phyloP scores from a whole-genome alignment of 441 rosid genomes.

The Daphne laureola region DNA sequence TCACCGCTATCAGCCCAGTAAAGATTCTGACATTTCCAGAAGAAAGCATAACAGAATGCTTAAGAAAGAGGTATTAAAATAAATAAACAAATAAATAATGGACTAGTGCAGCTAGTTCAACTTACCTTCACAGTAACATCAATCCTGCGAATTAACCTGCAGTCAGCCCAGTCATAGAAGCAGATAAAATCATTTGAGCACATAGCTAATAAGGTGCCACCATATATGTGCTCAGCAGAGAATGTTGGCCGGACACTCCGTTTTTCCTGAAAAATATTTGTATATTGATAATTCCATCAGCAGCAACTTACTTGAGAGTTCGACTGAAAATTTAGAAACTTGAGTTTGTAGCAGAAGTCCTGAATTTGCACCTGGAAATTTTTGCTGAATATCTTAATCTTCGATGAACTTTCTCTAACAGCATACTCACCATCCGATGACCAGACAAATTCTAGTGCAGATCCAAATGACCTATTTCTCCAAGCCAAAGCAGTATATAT shows the following conservation, averaged over 20 bases:
- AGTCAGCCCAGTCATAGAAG: conserved; percentile 97
- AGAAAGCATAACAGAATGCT: conserved; percentile 16
- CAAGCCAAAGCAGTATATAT: conserved; percentile 98
- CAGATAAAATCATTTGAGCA: conserved; percentile 98
- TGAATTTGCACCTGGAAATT: conserved; percentile 71
- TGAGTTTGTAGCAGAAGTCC: too few relatives aligned
- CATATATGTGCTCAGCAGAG: conserved; percentile 85
- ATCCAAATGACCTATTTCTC: conserved; percentile 99
- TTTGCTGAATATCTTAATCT: conserved; percentile 89
- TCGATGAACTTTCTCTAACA: conserved; percentile 90
- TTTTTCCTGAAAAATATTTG: conserved; percentile 74
- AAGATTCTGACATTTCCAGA: conserved; percentile 53
- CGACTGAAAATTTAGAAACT: too few relatives aligned
- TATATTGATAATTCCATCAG: conserved; percentile 11
- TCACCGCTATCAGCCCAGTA: conserved; percentile 99
- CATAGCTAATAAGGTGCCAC: conserved; percentile 92
- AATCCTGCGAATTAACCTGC: conserved; percentile 92
- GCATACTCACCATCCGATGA: conserved; percentile 98
- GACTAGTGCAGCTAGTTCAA: conserved; percentile 9
- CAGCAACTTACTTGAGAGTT: too few relatives aligned
- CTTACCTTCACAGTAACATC: conserved; percentile 95
- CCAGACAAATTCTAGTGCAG: conserved; percentile 95
- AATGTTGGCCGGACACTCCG: conserved; percentile 80
- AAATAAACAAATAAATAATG: conserved; percentile 11
- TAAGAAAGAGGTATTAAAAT: conserved; percentile 8